A percentile compares a stretch with the other conserved stretches of the same genome.
Conservation (phyloP, 768 basidiomycete species). For the Cyclocybe cylindracea region DNA sequence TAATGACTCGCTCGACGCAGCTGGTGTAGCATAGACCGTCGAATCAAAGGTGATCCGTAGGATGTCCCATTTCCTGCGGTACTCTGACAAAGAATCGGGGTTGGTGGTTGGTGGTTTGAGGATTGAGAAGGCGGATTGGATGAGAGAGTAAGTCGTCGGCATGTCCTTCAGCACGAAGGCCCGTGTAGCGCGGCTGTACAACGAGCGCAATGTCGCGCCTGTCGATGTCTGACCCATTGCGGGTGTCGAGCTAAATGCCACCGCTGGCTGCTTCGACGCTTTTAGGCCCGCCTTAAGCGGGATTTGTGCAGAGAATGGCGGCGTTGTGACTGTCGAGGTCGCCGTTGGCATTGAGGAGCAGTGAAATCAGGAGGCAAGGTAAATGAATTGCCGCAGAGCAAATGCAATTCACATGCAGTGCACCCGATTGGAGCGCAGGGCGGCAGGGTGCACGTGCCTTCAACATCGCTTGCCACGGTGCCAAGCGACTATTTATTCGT, state of each 20-base stretch:
- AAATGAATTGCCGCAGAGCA: slow-evolving; percentile 6
- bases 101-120: slow-evolving; percentile 41
- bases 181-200: slow-evolving; percentile 76
- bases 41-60: slow-evolving; percentile 83
- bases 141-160: slow-evolving; percentile 60
- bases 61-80: slow-evolving; percentile 85
- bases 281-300: slow-evolving; percentile 41
- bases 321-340: slow-evolving; percentile 41
- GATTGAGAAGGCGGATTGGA: slow-evolving; percentile 69
- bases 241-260: slow-evolving; percentile 13
- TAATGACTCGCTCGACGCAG: slow-evolving; percentile 40
- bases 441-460: too few species aligned
- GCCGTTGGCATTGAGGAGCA: slow-evolving; percentile 48
- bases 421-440: slow-evolving; percentile 2
- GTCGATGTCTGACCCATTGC: slow-evolving; percentile 20
- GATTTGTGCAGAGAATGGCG: slow-evolving; percentile 24
- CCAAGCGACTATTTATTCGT: too few species aligned
- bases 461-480: too few species aligned
- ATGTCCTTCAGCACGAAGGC: slow-evolving; percentile 80
- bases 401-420: slow-evolving; percentile 22
- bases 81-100: slow-evolving; percentile 45
- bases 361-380: background rate
- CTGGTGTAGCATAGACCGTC: slow-evolving; percentile 65
- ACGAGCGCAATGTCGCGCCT: slow-evolving; percentile 58
- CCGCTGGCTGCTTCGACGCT: slow-evolving; percentile 16